Evolutionary conservation across 169 alveolate genomes (phyloP), one percentile per base, ranked within the genome.

Genomic region (Hepatocystis sp.): DNA sequence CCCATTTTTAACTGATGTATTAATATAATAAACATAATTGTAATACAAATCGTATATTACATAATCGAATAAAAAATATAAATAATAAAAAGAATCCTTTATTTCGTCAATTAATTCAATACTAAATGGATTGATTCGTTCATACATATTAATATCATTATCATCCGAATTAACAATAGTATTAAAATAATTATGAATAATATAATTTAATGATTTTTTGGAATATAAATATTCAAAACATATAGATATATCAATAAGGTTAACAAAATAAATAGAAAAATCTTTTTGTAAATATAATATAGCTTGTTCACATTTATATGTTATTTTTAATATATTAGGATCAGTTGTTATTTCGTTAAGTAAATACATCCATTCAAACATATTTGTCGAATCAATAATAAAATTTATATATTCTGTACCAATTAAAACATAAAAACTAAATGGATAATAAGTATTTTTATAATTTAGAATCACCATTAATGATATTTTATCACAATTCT

Each of bases 261-360:
- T 97, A 4, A 97, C 99, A 11, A 98, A 91, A 90, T 97, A 97
- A 10, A 98, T 90, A 17, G 98, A 97, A 84, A 98, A 97, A 92
- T 98, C 99, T 85, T 97, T 95, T 91, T 98, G 97, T 13, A 98
- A 91, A 98, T 98, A 96, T 47, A 91, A 60, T 27, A 97, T 88
- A 86, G 97, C 98, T 78, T 86, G 91, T 64, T 94, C 97, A 23
- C 99, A 95, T 27, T 99, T 98, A 91, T 98, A 99, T 25, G 97
- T 88, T 7, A 98, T 96, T 92, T 98, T 98, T n/a, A 97, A 93
- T 10, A 97, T 97, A 21, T 90, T 85, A 1, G 99, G 99, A 91
- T 98, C 94, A 8, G 98, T 93, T 51, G 98, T 96, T 30, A 96
- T 88, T n/a, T 66, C 92, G 63, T 94, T 94, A 51, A 98, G 92